Percentiles rank a stretch among this genome's conserved stretches.
Conservation (phyloP, 257 asterid genomes). For the Ajuga chamaepitys region DNA sequence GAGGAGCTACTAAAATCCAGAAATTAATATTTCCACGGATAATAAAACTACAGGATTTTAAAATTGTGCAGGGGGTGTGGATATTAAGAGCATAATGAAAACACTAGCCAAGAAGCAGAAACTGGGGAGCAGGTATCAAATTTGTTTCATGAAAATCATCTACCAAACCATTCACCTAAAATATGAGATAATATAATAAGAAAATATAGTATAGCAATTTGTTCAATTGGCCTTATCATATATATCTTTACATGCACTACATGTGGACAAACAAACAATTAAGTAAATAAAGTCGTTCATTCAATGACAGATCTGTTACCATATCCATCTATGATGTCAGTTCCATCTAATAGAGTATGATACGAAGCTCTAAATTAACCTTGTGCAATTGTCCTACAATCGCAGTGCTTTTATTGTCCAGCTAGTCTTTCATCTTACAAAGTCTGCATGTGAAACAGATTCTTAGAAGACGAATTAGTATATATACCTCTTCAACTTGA, state of each 20-base stretch:
- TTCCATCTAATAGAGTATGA: not conserved
- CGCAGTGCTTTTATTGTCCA: not conserved
- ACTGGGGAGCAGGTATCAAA: not conserved
- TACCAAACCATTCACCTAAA: constrained; percentile 1
- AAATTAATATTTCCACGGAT: not conserved
- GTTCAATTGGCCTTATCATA: not conserved
- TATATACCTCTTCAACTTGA: constrained; percentile 33
- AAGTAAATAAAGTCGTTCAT: not conserved
- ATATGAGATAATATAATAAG: not conserved
- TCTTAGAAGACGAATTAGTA: not conserved
- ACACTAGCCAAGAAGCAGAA: too few species aligned
- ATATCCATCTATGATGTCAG: not conserved
- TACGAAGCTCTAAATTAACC: not conserved
- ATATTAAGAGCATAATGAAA: too few species aligned
- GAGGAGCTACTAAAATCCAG: not conserved
- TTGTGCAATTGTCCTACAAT: not conserved
- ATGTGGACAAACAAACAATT: constrained; percentile 5
- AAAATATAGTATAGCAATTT: not conserved
- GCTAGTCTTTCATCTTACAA: constrained; percentile 1
- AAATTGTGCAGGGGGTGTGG: too few species aligned
- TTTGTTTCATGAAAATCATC: not conserved
- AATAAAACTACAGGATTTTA: not conserved
- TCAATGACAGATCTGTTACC: not conserved
- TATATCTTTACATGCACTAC: not conserved
- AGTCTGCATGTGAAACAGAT: not conserved